A percentile compares a stretch with the other conserved stretches of the same genome.
phyloP scores from a whole-genome alignment of 345 rosid genomes.

The Citrus reticulata region DNA sequence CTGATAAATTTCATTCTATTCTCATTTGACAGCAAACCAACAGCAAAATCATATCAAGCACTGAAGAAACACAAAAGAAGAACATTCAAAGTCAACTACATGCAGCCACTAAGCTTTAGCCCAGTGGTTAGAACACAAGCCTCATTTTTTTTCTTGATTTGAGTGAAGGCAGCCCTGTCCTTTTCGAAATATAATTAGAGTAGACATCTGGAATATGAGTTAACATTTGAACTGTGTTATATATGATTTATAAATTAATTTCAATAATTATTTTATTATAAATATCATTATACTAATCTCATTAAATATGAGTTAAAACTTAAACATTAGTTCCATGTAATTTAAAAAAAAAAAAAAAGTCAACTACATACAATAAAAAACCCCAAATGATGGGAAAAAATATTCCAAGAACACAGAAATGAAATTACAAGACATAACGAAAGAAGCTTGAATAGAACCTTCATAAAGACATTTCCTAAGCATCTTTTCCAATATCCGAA shows the following conservation, averaged over 20 bases:
- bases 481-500: constrained; percentile 89
- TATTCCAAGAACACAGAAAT: constrained; percentile 1
- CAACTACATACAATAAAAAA: neutral
- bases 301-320: too few relatives aligned
- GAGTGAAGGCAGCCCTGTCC: too few relatives aligned
- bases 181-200: too few relatives aligned
- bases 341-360: too few relatives aligned
- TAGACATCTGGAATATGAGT: too few relatives aligned
- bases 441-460: constrained; percentile 33
- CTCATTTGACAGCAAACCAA: neutral
- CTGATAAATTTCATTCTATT: neutral
- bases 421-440: neutral
- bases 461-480: constrained; percentile 70
- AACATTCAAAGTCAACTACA: constrained; percentile 2
- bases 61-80: constrained; percentile 15
- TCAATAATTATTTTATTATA: fast-evolving
- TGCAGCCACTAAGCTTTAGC: too few relatives aligned
- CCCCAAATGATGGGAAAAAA: constrained; percentile 1
- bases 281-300: too few relatives aligned
- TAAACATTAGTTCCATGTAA: too few relatives aligned
- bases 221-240: fast-evolving
- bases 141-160: too few relatives aligned
- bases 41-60: constrained; percentile 11
- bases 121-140: too few relatives aligned
- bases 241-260: too few relatives aligned